A percentile compares a stretch with the other conserved stretches of the same genome.
Conservation (phyloP, 164 flowering plant species). For the Brasenia schreberi region DNA sequence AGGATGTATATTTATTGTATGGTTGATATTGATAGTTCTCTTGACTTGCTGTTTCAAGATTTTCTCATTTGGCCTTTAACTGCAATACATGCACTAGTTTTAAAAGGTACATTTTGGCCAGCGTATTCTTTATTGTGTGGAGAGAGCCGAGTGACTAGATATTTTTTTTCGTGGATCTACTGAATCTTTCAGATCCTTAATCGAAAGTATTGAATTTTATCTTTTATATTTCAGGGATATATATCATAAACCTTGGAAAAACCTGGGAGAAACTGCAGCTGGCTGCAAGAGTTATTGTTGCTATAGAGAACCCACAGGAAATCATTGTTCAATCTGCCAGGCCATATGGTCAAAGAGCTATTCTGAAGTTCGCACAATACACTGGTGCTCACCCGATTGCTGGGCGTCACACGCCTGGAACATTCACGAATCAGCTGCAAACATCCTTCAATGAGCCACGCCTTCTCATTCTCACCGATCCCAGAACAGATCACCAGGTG, state of each 20-base stretch:
- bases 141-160: too few species aligned
- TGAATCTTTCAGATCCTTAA: too few species aligned
- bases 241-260: slow-evolving; percentile 74
- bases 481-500: slow-evolving; percentile 57
- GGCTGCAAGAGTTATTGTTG: slow-evolving; percentile 93
- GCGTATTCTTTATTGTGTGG: too few species aligned
- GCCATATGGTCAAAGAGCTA: slow-evolving; percentile 90
- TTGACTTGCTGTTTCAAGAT: too few species aligned
- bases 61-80: too few species aligned
- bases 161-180: too few species aligned
- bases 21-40: too few species aligned
- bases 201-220: background rate
- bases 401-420: slow-evolving; percentile 86
- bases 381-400: slow-evolving; percentile 80
- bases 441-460: slow-evolving; percentile 74
- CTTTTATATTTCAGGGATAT: slow-evolving; percentile 34
- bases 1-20: too few species aligned
- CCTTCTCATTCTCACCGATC: slow-evolving; percentile 74
- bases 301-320: slow-evolving; percentile 77
- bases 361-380: slow-evolving; percentile 71
- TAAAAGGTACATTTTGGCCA: too few species aligned
- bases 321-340: slow-evolving; percentile 91
- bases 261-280: slow-evolving; percentile 86
- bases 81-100: too few species aligned
- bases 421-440: slow-evolving; percentile 81